Percentiles rank a stretch among this genome's conserved stretches.
Conservation (phyloP, 1,284 basidiomycete genomes). For the Ceratobasidium sp. region DNA sequence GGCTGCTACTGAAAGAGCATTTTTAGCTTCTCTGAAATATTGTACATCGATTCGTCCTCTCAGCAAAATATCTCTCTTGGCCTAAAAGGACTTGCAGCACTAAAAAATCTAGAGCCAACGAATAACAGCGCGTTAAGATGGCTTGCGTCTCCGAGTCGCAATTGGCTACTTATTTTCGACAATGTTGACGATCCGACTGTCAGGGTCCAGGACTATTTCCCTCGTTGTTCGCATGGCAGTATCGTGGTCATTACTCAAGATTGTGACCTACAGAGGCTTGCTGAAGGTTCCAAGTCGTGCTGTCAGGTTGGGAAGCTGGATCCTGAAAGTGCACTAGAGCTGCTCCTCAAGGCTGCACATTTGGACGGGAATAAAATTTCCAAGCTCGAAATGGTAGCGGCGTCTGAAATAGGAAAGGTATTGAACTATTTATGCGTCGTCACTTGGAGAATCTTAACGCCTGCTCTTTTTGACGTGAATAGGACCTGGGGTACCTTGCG, state of each 20-base stretch:
- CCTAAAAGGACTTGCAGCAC: not conserved
- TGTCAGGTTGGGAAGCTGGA: not conserved
- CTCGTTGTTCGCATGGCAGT: constrained; percentile 1
- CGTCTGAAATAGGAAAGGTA: not conserved
- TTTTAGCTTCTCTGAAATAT: not conserved
- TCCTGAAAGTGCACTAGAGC: not conserved
- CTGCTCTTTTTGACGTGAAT: too few species aligned
- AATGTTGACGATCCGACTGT: not conserved
- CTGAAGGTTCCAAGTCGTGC: not conserved
- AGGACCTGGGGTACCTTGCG: constrained; percentile 14
- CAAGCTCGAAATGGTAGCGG: not conserved
- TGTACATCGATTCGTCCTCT: constrained; percentile 20
- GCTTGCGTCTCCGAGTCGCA: constrained; percentile 15
- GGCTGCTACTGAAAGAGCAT: too few species aligned
- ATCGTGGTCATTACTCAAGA: constrained; percentile 31
- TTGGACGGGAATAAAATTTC: not conserved
- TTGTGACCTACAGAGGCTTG: not conserved
- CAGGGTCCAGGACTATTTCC: not conserved
- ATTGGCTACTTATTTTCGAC: constrained; percentile 23
- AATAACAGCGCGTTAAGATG: constrained; percentile 6
- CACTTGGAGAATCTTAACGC: not conserved
- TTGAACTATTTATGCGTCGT: not conserved
- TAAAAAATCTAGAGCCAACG: not conserved
- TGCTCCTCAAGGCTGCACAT: not conserved
- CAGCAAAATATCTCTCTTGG: not conserved